Conservation (phyloP, 495 filamentous ascomycete genomes). For the Melanomma pulvis-pyrius region DNA sequence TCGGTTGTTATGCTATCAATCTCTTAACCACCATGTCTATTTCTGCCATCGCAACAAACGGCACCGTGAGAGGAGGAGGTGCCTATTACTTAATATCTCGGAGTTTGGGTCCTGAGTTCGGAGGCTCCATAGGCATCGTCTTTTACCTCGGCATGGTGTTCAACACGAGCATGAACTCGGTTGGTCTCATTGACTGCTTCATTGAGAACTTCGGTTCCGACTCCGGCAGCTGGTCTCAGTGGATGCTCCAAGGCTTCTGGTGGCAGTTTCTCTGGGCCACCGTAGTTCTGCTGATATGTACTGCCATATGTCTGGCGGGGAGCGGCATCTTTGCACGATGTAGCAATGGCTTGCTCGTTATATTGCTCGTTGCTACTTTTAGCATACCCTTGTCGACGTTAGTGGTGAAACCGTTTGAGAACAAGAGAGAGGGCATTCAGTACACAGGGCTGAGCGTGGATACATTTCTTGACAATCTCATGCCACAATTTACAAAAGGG, state of each 20-base stretch:
- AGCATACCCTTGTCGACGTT: conserved; percentile 81
- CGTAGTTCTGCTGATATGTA: conserved; percentile 70
- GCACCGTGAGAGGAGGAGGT: conserved; percentile 83
- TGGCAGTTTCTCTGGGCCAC: conserved; percentile 80
- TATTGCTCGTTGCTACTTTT: conserved; percentile 73
- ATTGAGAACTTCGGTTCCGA: conserved; percentile 70
- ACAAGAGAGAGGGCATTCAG: conserved; percentile 61
- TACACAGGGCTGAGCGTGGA: conserved; percentile 74
- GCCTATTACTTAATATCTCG: conserved; percentile 90
- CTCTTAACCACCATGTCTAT: conserved; percentile 83
- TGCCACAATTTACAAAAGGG: conserved; percentile 66
- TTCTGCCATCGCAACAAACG: conserved; percentile 87
- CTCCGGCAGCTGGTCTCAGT: conserved; percentile 61
- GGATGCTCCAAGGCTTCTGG: conserved; percentile 74
- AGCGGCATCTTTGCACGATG: conserved; percentile 79
- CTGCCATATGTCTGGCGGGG: conserved; percentile 75
- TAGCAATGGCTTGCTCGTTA: conserved; percentile 75
- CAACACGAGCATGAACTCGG: conserved; percentile 87
- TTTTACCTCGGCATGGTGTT: conserved; percentile 84
- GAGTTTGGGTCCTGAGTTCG: conserved; percentile 85
- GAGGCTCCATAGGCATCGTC: conserved; percentile 87
- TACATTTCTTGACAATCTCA: conserved; percentile 72
- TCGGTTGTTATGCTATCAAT: conserved; percentile 74
- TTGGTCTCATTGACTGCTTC: conserved; percentile 82
- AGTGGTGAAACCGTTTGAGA: conserved; percentile 65